phyloP scores from a whole-genome alignment of 176 grass and related monocot genomes.

The Urochloa ruziziensis region DNA sequence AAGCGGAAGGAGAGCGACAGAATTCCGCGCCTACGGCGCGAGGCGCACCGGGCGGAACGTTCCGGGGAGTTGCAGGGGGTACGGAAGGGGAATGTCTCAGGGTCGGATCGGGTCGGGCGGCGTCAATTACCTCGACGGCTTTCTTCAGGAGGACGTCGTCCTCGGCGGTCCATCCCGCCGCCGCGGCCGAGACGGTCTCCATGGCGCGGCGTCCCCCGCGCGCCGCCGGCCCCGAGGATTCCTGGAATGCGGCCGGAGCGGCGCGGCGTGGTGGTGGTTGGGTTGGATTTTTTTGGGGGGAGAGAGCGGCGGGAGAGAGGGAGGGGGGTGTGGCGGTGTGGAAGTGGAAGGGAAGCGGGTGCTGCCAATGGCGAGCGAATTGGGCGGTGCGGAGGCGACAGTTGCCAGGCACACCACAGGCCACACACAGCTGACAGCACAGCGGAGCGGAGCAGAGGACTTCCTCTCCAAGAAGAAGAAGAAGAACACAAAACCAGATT shows the following conservation, averaged over 20 bases:
- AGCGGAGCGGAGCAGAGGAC: no score
- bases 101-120: neutral
- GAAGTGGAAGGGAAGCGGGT: neutral
- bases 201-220: constrained; percentile 5
- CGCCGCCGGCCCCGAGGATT: neutral
- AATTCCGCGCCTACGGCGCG: neutral
- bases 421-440: neutral
- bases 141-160: constrained; percentile 58
- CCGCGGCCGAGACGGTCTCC: constrained; percentile 23
- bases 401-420: neutral
- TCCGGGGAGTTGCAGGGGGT: rapidly evolving
- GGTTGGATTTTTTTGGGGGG: neutral
- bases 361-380: neutral
- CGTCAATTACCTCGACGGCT: constrained; percentile 50
- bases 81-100: no score
- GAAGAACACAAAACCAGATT: no score
- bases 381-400: neutral
- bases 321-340: neutral
- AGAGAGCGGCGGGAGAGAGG: neutral
- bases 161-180: constrained; percentile 39
- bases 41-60: neutral
- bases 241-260: neutral
- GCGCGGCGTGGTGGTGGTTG: neutral
- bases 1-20: neutral
- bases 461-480: no score